These are phyloP conservation scores for Holtermanniella nyarrowii DNA, from an alignment of 768 basidiomycete genomes.

Conservation along the genomic window DNA sequence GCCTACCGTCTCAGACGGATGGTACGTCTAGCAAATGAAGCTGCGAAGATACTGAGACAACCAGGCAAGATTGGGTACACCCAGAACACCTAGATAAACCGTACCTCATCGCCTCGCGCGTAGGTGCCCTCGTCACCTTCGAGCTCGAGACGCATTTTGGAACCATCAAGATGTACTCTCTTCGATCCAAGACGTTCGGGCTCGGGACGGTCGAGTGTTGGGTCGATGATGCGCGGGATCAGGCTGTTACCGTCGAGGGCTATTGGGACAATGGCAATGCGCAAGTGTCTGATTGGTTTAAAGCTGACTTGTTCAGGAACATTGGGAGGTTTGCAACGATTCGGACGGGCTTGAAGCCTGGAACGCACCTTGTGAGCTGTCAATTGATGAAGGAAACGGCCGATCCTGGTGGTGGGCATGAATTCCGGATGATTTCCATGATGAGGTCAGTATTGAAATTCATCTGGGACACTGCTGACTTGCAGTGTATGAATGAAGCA, in stretches of 20 bases:
- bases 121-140: slow-evolving; percentile 27
- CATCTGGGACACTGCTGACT: too few species aligned
- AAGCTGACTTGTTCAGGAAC: slow-evolving; percentile 1
- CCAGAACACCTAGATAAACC: slow-evolving; percentile 35
- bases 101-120: slow-evolving; percentile 23
- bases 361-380: slow-evolving; percentile 8
- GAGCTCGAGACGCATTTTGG: slow-evolving; percentile 32
- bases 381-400: slow-evolving; percentile 8
- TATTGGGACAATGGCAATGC: slow-evolving; percentile 33
- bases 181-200: slow-evolving; percentile 32
- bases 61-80: slow-evolving; percentile 30
- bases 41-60: background rate
- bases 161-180: slow-evolving; percentile 35
- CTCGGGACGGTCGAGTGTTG: slow-evolving; percentile 35
- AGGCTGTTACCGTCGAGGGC: slow-evolving; percentile 22
- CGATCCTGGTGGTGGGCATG: slow-evolving; percentile 9
- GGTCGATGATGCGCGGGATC: slow-evolving; percentile 24
- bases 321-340: slow-evolving; percentile 16
- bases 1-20: slow-evolving; percentile 20
- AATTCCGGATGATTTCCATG: slow-evolving; percentile 12
- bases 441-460: slow-evolving; percentile 17
- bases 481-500: too few species aligned
- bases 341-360: slow-evolving; percentile 3
- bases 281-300: slow-evolving; percentile 14
- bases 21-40: slow-evolving; percentile 4